Percentiles rank a stretch among this genome's conserved stretches.
These are phyloP conservation scores for Sordaria brevicollis DNA, from an alignment of 495 filamentous ascomycete genomes.

Conservation along the genomic window DNA sequence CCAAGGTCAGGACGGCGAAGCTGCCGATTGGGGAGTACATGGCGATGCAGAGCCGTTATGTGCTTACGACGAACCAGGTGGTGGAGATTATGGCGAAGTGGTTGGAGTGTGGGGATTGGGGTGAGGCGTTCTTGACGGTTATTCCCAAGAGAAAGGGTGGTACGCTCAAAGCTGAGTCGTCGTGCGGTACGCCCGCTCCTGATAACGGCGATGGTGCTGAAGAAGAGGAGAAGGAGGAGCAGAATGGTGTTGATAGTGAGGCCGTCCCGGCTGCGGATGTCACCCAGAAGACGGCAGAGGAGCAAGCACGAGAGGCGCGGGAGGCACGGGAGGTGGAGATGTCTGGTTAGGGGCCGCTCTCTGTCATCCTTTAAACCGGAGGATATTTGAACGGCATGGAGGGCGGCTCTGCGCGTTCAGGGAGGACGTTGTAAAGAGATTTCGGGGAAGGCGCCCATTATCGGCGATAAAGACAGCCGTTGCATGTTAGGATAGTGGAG, in stretches of 20 bases:
- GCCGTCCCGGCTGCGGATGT: neutral
- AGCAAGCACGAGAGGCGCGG: neutral
- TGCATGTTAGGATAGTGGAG: neutral
- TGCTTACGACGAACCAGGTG: constrained; percentile 90
- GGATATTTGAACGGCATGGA: neutral
- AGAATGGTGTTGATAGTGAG: constrained; percentile 14
- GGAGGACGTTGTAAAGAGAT: neutral
- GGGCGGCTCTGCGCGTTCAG: neutral
- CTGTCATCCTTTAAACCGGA: neutral
- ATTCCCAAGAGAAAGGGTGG: constrained; percentile 82
- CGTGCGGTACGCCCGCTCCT: constrained; percentile 4
- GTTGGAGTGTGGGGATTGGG: constrained; percentile 84
- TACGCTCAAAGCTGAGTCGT: constrained; percentile 26
- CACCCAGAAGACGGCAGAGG: neutral
- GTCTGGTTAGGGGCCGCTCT: neutral
- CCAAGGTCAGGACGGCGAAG: constrained; percentile 75
- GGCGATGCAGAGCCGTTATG: constrained; percentile 70
- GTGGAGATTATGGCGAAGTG: constrained; percentile 92
- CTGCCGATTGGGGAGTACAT: constrained; percentile 89
- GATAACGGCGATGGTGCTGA: constrained; percentile 15
- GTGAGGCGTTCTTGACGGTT: constrained; percentile 71
- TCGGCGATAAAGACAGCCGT: neutral
- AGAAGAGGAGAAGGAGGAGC: constrained; percentile 16
- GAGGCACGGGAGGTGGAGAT: neutral
- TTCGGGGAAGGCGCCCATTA: neutral